A percentile compares a stretch with the other conserved stretches of the same genome.
Evolutionary conservation across 176 grass and related monocot genomes (phyloP).

Genomic region (Juncus inflexus): DNA sequence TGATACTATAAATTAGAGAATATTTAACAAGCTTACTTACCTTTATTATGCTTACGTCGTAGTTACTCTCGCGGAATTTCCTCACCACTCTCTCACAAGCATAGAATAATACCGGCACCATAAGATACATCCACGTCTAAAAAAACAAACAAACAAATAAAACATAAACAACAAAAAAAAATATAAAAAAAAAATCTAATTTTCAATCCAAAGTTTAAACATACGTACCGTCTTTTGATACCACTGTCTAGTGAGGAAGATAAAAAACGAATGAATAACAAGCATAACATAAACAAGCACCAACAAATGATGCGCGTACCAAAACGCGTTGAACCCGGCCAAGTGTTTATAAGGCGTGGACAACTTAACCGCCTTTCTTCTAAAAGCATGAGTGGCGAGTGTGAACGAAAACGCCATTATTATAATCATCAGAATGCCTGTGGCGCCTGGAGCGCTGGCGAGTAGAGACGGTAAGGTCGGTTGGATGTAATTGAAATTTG

Average conservation of each 20-base stretch:
- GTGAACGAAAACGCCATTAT: slow-evolving; percentile 98
- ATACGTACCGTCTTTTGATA: slow-evolving; percentile 83
- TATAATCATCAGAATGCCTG: slow-evolving; percentile 70
- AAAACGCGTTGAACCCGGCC: slow-evolving; percentile 96
- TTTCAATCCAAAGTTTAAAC: neutral
- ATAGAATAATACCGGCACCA: slow-evolving; percentile 79
- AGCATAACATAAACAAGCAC: slow-evolving; percentile 69
- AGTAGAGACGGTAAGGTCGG: slow-evolving; percentile 52
- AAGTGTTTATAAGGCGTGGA: slow-evolving; percentile 76
- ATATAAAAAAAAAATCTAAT: slow-evolving; percentile 16
- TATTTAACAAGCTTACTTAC: slow-evolving; percentile 36
- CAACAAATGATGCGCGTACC: slow-evolving; percentile 95
- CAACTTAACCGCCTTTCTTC: slow-evolving; percentile 77
- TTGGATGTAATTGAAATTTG: slow-evolving; percentile 59
- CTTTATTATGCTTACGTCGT: slow-evolving; percentile 65
- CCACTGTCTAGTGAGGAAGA: slow-evolving; percentile 90
- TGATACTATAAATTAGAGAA: no score
- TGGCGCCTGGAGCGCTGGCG: slow-evolving; percentile 64
- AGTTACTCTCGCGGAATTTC: slow-evolving; percentile 59
- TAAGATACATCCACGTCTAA: slow-evolving; percentile 93
- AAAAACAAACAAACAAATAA: neutral
- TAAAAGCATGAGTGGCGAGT: slow-evolving; percentile 75
- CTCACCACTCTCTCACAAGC: slow-evolving; percentile 69
- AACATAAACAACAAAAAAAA: slow-evolving; percentile 9
- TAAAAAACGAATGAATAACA: slow-evolving; percentile 89